These are phyloP conservation scores for Crucibulum laeve DNA, from an alignment of 768 basidiomycete genomes.

Conservation along the genomic window DNA sequence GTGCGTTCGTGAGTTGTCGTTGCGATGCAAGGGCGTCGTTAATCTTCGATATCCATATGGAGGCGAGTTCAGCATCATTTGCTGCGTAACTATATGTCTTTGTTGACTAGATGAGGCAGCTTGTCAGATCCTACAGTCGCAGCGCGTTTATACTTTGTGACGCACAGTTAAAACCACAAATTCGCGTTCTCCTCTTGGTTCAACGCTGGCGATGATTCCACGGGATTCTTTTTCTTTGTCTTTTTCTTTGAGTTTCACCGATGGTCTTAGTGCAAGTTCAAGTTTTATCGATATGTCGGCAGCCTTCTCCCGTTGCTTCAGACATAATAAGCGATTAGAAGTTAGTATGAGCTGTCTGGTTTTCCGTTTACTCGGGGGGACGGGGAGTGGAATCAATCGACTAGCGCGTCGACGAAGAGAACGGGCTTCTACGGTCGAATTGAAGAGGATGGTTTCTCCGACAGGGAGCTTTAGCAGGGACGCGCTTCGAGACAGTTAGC, in stretches of 20 bases:
- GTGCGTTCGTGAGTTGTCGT: conserved; percentile 11
- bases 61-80: conserved; percentile 24
- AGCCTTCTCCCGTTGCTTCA: conserved; percentile 41
- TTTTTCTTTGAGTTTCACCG: conserved; percentile 30
- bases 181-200: conserved; percentile 50
- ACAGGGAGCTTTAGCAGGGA: conserved; percentile 32
- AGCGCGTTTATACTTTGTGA: not conserved
- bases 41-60: conserved; percentile 36
- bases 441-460: conserved; percentile 46
- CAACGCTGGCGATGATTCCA: conserved; percentile 39
- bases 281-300: conserved; percentile 40
- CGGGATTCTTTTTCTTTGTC: conserved; percentile 45
- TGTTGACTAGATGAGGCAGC: conserved; percentile 28
- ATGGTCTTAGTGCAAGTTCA: conserved; percentile 40
- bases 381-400: conserved; percentile 45
- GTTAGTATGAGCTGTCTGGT: conserved; percentile 55
- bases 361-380: conserved; percentile 45
- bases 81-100: conserved; percentile 43
- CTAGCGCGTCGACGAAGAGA: conserved; percentile 54
- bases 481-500: conserved; percentile 15
- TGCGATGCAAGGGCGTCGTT: conserved; percentile 20
- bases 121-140: conserved; percentile 1
- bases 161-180: conserved; percentile 57
- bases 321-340: conserved; percentile 48
- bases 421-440: conserved; percentile 49